Evolutionary conservation across 768 basidiomycete species (phyloP).

Genomic region (Pulveroboletus sp.): DNA sequence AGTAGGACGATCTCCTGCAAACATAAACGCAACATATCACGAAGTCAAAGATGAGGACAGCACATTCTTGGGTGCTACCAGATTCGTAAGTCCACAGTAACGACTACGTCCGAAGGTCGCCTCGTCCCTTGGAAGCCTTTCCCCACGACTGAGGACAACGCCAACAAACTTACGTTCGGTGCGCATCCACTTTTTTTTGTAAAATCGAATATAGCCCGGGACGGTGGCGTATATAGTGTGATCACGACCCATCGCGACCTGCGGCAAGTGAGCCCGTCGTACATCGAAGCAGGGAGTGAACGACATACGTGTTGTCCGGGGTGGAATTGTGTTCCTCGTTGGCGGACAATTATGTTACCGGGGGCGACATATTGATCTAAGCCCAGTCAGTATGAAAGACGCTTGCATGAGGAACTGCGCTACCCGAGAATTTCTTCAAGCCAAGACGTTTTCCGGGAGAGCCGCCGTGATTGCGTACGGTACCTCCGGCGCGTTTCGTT

Average conservation of each 20-base stretch:
- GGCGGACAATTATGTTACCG: constrained; percentile 94
- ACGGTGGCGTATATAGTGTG: constrained; percentile 89
- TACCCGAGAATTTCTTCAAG: constrained; percentile 94
- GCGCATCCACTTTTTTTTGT: constrained; percentile 73
- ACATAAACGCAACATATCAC: constrained; percentile 1
- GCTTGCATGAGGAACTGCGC: constrained; percentile 13
- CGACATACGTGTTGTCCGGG: constrained; percentile 86
- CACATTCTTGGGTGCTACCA: constrained; percentile 35
- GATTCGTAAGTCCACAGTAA: constrained; percentile 72
- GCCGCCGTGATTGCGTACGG: constrained; percentile 87
- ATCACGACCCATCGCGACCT: constrained; percentile 91
- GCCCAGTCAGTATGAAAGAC: constrained; percentile 6
- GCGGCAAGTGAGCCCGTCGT: constrained; percentile 7
- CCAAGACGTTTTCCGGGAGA: constrained; percentile 92
- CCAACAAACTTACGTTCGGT: constrained; percentile 79
- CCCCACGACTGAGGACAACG: constrained; percentile 75
- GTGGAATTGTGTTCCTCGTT: constrained; percentile 89
- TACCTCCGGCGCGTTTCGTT: constrained; percentile 95
- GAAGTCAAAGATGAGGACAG: constrained; percentile 6
- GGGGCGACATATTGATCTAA: constrained; percentile 88
- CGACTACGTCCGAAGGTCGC: constrained; percentile 71
- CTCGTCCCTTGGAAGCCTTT: constrained; percentile 84
- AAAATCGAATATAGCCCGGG: constrained; percentile 93
- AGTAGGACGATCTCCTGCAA: neutral
- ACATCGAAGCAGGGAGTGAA: neutral